Base-by-base conservation (phyloP, 2,329 filamentous ascomycete species). In the Aspergillus ustus region DNA sequence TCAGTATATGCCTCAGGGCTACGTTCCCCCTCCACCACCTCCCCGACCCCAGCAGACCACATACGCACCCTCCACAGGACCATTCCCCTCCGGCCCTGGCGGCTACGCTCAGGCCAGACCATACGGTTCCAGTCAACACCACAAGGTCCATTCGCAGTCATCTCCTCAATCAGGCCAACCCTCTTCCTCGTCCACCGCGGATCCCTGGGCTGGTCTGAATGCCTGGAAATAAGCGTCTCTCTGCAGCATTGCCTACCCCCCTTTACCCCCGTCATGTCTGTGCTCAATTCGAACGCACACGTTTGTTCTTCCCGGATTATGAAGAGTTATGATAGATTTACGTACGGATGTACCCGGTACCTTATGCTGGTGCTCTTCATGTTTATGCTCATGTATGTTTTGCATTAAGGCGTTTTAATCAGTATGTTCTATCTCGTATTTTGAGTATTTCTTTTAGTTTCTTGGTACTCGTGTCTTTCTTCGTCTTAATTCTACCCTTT, bases 151-250 rank as follows among this genome's bases (percentile, higher is more conserved):
- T 51, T 78, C 78, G 60, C 77, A 78, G 66, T 68, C 72, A 3
- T 58, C 64, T 2, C 63, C 60, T 1, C 73, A 76, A 62, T 28
- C 57, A 20, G 51, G 57, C 8, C 45, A 44, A 45, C 59, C 20
- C 69, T 66, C 72, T 53, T 73, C 73, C 34, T 70, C 69, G 48
- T 64, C 71, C 9, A 63, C 71, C 13, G 69, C 71, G 63, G 88
- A 92, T 80, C 89, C 89, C 7, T 92, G 88, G 88, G 88, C 88
- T 17, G 89, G 89, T 4, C 74, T 92, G 67, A 89, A 84, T 77
- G 85, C 84, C 50, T 91, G 89, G 89, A 90, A 89, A 74, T 90
- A 73, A 59, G 31, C 34, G 19, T 13, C 28, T 45, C 31, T 46
- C 5, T 29, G 29, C 22, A 40, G 11, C 15, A 5, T 13, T 15